Evolutionary conservation across 2,329 filamentous ascomycete genomes (phyloP).

Genomic region (Claviceps sp.): DNA sequence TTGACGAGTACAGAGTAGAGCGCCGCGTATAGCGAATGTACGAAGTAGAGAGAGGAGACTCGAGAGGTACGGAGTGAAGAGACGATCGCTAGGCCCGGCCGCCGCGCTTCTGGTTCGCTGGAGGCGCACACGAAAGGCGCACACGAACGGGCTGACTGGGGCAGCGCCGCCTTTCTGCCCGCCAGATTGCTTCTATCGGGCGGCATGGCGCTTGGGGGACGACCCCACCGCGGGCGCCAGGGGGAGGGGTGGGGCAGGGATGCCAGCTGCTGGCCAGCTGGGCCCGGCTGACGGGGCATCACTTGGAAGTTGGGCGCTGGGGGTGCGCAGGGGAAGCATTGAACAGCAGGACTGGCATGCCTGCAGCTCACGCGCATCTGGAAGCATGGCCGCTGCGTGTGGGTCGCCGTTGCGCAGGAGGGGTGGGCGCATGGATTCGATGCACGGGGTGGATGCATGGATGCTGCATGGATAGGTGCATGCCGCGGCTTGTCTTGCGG

Average conservation of each 20-base stretch:
- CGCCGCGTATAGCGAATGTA: not conserved
- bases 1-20: conserved; percentile 1
- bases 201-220: conserved; percentile 8
- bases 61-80: conserved; percentile 5
- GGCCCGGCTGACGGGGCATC: not conserved
- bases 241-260: not conserved
- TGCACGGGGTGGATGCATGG: not conserved
- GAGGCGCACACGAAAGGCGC: conserved; percentile 2
- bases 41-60: no score
- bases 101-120: conserved; percentile 9
- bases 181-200: conserved; percentile 1
- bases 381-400: not conserved
- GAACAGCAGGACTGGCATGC: not conserved
- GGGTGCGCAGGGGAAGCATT: not conserved
- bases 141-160: not conserved
- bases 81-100: conserved; percentile 10
- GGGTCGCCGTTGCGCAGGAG: not conserved
- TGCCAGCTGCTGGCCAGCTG: not conserved
- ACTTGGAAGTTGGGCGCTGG: not conserved
- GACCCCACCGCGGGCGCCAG: not conserved
- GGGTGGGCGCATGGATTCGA: not conserved
- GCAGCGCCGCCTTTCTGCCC: not conserved
- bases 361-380: not conserved
- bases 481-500: not conserved
- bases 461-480: not conserved